Percentiles rank a stretch among this genome's conserved stretches.
phyloP scores from a whole-genome alignment of 2,329 filamentous ascomycete species.

The Penicillium occitanis region DNA sequence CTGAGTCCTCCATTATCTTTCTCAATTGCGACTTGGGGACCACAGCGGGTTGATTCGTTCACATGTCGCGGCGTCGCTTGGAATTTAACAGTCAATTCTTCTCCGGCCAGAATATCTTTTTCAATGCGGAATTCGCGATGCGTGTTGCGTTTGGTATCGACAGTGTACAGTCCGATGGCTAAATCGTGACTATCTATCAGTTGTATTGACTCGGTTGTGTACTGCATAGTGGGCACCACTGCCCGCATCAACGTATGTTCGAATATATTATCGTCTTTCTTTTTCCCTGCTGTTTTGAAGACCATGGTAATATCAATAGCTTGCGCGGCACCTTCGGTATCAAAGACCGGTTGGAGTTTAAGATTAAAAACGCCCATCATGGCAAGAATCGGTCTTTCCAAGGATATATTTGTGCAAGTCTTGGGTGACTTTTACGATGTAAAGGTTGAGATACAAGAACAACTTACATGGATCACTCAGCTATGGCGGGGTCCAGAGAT shows the following conservation, averaged over 20 bases:
- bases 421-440: background rate
- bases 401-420: background rate
- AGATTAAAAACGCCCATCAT: background rate
- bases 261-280: background rate
- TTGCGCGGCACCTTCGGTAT: background rate
- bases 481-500: background rate
- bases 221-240: conserved; percentile 4
- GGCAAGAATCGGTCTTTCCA: background rate
- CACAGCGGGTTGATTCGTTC: background rate
- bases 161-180: background rate
- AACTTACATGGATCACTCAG: background rate
- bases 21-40: background rate
- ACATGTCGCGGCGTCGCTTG: conserved; percentile 7
- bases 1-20: conserved; percentile 1
- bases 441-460: background rate
- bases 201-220: background rate
- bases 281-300: background rate
- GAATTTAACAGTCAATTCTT: background rate
- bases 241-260: background rate
- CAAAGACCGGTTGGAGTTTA: background rate
- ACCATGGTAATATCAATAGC: conserved; percentile 4
- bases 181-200: background rate
- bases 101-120: background rate
- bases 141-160: conserved; percentile 6
- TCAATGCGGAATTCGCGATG: background rate